Base-by-base conservation (phyloP, 169 alveolate species). In the Babesia caballi region DNA sequence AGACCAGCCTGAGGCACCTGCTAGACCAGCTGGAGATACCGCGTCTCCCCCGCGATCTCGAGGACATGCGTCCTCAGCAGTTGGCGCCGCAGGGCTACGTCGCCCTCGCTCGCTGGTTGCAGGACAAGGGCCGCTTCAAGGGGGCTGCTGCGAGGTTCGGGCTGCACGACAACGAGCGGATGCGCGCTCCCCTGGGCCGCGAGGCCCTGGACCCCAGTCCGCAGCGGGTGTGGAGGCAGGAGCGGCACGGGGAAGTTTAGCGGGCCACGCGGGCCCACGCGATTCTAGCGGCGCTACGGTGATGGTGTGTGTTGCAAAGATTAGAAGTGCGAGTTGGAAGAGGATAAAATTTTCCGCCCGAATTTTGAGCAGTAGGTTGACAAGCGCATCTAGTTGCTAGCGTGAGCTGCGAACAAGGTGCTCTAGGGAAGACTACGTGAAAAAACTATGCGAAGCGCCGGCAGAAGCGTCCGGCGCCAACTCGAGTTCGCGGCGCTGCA, bases 21-120 rank as follows among this genome's bases (percentile, higher is more conserved):
- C 54, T 88, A 36, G 47, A 46, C 33, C 72, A 84, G 63, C 68
- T 69, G 50, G 67, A 77, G 38, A 59, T 65, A 23, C 27, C 68
- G 23, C 40, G 72, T 35, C 40, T 84, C 4, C 91, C 93, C 4
- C 58, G 57, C 12, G 56, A 56, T n/a, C 61, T 84, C 27, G 66
- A 61, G 36, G 75, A 88, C 25, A 33, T 72, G 19, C 65, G 93
- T 17, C 91, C 91, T n/a, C 91, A 84, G 65, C 87, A 84, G 49
- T 33, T 88, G 32, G 15, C 74, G 28, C 91, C 93, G 2, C 19
- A 53, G 30, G 89, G 83, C 12, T 88, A 84, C 70, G 58, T 82
- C 14, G 76, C 78, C 14, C 87, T 88, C 11, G 80, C 91, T 0
- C 66, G 53, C 33, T 40, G 82, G 46, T 38, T 83, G 50, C 71